Evolutionary conservation across 257 asterid species (phyloP).

Genomic region (Ballota nigra): DNA sequence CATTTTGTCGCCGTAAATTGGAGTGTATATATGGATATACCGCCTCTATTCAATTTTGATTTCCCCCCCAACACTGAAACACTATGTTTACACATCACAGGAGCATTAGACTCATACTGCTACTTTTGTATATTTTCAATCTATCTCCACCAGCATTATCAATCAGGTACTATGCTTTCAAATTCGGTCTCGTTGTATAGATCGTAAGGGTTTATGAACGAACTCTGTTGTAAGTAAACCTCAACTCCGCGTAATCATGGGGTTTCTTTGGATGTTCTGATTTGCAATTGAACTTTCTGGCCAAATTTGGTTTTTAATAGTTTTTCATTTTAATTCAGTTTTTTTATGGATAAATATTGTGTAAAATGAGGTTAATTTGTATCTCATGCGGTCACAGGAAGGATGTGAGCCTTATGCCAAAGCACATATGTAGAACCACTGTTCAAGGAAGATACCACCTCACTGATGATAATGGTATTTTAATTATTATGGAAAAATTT

Average conservation of each 20-base stretch:
- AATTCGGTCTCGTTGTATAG: background rate
- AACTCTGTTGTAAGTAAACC: background rate
- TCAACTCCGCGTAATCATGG: background rate
- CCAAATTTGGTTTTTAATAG: background rate
- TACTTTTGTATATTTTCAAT: conserved; percentile 30
- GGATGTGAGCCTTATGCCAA: conserved; percentile 54
- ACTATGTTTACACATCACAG: conserved; percentile 16
- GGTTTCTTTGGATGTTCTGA: background rate
- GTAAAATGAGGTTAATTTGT: conserved; percentile 12
- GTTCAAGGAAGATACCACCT: conserved; percentile 85
- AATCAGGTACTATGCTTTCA: conserved; percentile 45
- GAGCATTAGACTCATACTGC: conserved; percentile 14
- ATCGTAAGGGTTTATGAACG: background rate
- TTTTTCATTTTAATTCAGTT: background rate
- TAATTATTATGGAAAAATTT: background rate
- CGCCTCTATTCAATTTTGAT: conserved; percentile 8
- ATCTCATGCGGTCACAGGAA: conserved; percentile 41
- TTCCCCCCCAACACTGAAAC: background rate
- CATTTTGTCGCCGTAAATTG: conserved; percentile 1
- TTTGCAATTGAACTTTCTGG: background rate
- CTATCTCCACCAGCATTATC: conserved; percentile 40
- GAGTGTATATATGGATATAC: background rate
- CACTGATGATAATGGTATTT: conserved; percentile 74
- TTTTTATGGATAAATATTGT: background rate
- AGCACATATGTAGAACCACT: conserved; percentile 62